These are phyloP conservation scores for Ogataea nakhonphanomensis DNA, from an alignment of 805 yeast species.

Conservation along the genomic window DNA sequence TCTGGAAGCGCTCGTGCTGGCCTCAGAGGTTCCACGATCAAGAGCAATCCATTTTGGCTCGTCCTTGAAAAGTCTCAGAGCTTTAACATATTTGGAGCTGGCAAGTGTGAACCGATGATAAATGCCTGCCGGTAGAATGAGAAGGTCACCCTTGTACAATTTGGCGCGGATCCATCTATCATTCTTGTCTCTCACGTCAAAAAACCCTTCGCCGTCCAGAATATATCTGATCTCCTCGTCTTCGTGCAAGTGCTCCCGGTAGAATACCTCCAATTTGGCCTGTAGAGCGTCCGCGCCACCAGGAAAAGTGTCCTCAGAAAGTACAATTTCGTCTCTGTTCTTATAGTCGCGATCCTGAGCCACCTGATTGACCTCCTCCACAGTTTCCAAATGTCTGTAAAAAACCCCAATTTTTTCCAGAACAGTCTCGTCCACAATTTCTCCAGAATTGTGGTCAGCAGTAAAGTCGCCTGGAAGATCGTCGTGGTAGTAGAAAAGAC, in stretches of 20 bases:
- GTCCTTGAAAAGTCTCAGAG: conserved; percentile 82
- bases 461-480: conserved; percentile 56
- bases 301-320: conserved; percentile 58
- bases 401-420: conserved; percentile 65
- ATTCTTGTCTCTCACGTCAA: conserved; percentile 70
- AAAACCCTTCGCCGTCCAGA: conserved; percentile 85
- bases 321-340: conserved; percentile 69
- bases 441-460: conserved; percentile 70
- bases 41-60: conserved; percentile 96
- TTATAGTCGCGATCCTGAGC: conserved; percentile 72
- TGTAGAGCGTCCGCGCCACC: conserved; percentile 58
- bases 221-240: conserved; percentile 95
- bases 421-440: conserved; percentile 44
- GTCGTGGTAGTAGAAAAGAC: conserved; percentile 57
- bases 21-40: conserved; percentile 41
- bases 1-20: conserved; percentile 45
- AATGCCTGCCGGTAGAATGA: conserved; percentile 86
- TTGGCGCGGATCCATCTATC: conserved; percentile 73
- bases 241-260: conserved; percentile 87
- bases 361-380: conserved; percentile 56
- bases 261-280: conserved; percentile 65
- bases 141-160: conserved; percentile 59
- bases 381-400: conserved; percentile 49
- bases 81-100: conserved; percentile 58
- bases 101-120: conserved; percentile 90